These are phyloP conservation scores for Fusarium sp. DNA, from an alignment of 2,329 filamentous ascomycete genomes.

Conservation along the genomic window DNA sequence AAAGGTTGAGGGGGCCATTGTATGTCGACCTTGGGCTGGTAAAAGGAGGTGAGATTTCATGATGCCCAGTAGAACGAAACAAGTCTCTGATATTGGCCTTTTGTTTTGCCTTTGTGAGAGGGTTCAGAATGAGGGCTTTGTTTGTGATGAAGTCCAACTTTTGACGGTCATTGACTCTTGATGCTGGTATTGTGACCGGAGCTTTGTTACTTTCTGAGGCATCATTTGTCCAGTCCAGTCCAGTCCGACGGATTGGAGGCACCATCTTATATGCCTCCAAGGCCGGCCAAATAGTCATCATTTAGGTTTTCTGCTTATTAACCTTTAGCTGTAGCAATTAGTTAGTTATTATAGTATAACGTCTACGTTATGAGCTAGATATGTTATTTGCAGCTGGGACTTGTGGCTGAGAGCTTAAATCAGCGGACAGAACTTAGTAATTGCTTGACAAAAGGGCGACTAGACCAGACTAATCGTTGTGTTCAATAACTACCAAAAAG, in stretches of 20 bases:
- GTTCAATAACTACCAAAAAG: neutral
- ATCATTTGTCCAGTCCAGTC: neutral
- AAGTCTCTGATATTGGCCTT: neutral
- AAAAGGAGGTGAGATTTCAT: neutral
- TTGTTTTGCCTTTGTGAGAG: neutral
- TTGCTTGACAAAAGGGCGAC: neutral
- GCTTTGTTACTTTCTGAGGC: neutral
- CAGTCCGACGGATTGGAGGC: too few relatives aligned
- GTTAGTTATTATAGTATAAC: too few relatives aligned
- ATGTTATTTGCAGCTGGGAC: too few relatives aligned
- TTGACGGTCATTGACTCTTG: neutral
- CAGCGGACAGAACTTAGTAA: too few relatives aligned
- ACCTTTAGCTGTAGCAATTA: too few relatives aligned
- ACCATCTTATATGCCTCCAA: too few relatives aligned
- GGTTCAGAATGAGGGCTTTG: neutral
- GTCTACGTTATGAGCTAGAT: too few relatives aligned
- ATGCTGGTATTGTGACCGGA: neutral
- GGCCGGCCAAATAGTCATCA: too few relatives aligned
- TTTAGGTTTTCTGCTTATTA: too few relatives aligned
- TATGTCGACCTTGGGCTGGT: neutral
- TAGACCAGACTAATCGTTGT: neutral
- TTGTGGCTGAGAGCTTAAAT: too few relatives aligned
- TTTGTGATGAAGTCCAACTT: neutral
- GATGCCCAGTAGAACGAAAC: neutral
- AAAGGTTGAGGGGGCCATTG: neutral